Percentiles rank a stretch among this genome's conserved stretches.
These are phyloP conservation scores for Curvularia sp. DNA, from an alignment of 2,329 filamentous ascomycete genomes.

Conservation along the genomic window DNA sequence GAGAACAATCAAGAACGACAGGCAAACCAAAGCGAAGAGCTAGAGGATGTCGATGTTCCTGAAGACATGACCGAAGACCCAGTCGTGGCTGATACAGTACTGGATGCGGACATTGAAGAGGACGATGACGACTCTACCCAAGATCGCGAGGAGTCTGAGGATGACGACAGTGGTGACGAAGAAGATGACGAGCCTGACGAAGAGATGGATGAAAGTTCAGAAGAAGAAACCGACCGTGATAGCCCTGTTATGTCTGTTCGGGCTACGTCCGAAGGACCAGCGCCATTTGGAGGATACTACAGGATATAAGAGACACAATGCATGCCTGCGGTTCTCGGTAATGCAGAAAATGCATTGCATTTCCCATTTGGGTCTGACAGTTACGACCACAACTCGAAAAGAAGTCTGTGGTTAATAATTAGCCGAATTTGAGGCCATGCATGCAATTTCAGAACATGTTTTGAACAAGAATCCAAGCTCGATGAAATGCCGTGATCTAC, in stretches of 20 bases:
- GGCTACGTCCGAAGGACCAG: constrained; percentile 28
- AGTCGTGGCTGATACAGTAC: constrained; percentile 34
- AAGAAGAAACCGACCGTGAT: constrained; percentile 26
- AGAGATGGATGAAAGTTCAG: constrained; percentile 25
- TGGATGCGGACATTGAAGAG: constrained; percentile 30
- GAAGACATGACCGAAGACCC: constrained; percentile 44
- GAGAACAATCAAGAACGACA: constrained; percentile 10
- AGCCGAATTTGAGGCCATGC: background rate
- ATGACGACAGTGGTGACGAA: constrained; percentile 17
- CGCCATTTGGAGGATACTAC: constrained; percentile 36
- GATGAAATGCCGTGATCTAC: background rate
- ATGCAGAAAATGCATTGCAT: background rate
- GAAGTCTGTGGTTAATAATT: background rate
- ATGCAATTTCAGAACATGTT: background rate
- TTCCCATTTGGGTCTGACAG: background rate
- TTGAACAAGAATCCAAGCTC: background rate
- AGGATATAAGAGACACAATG: constrained; percentile 14
- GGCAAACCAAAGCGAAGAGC: constrained; percentile 21
- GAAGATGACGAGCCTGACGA: constrained; percentile 23
- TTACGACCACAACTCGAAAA: background rate
- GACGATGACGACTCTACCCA: constrained; percentile 29
- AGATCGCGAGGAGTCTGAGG: constrained; percentile 21
- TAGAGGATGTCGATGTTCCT: constrained; percentile 34
- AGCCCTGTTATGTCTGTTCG: constrained; percentile 19
- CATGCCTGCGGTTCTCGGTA: too few species aligned